Base-by-base conservation (phyloP, 2,329 filamentous ascomycete genomes). In the Pseudogymnoascus sp. region DNA sequence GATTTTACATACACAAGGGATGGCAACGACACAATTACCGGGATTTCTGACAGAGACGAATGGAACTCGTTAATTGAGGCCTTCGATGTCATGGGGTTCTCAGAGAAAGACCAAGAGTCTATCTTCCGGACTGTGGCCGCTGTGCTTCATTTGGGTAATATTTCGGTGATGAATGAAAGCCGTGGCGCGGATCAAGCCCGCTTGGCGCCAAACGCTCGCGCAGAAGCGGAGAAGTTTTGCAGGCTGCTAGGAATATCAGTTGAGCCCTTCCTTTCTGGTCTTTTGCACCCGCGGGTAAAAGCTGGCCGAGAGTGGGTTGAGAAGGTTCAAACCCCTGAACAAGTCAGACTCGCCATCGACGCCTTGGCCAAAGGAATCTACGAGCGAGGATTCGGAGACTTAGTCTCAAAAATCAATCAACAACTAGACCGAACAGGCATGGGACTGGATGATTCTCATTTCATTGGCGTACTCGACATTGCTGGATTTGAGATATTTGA, bases 401-500 rank as follows among this genome's bases (percentile, higher is more conserved):
- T 99, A 3, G 95, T 99, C 2, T 84, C 83, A 56, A 86, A 91
- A 58, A 96, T 99, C 76, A 99, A 99, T 71, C 81, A 81, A 58
- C 92, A 96, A 69, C 82, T 99, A 3, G 92, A 97, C 70, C 85
- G 90, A n/a, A 88, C 85, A 39, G 88, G 90, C 3, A 82, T 89
- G 70, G 86, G 88, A 8, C 79, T 86, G 56, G 92, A 99, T 62
- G 92, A 97, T 70, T 92, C 89, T 1, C 88, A 90, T 68, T 99
- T 99, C 74, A 99, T 99, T 65, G 94, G 94, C 59, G 94, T 99
- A 7, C 85, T 99, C 39, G 94, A 99, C 82, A 99, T 99, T 73
- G 95, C 95, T 64, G 94, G 94, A 62, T 99, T 99, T 73, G 94
- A 99, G 71, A 99, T 99, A 61, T 99, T 99, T 68, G 92, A 99